phyloP scores from a whole-genome alignment of 768 basidiomycete species.

The Collybia sordida region DNA sequence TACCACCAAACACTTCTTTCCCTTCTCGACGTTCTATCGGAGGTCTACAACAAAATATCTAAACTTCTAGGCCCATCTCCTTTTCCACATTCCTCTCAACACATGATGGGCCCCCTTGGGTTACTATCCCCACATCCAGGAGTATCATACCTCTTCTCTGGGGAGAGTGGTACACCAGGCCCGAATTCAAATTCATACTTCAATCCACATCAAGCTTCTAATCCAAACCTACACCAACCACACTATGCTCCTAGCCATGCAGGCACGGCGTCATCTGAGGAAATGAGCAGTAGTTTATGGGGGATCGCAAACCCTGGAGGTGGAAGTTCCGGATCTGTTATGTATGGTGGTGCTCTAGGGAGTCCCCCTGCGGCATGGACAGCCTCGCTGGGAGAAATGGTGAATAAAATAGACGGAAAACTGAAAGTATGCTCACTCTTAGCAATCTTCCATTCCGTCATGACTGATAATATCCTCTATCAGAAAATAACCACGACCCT shows the following conservation, averaged over 20 bases:
- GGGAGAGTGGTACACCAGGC: slow-evolving; percentile 29
- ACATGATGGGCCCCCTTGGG: slow-evolving; percentile 79
- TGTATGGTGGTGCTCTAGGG: slow-evolving; percentile 26
- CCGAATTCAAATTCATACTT: slow-evolving; percentile 8
- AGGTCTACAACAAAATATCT: slow-evolving; percentile 85
- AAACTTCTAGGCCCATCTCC: slow-evolving; percentile 83
- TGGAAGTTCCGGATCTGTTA: slow-evolving; percentile 22
- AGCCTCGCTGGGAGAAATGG: slow-evolving; percentile 62
- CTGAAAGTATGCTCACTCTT: slow-evolving; percentile 61
- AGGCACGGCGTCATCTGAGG: slow-evolving; percentile 13
- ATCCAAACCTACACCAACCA: slow-evolving; percentile 35
- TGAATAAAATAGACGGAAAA: slow-evolving; percentile 79
- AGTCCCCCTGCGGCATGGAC: slow-evolving; percentile 62
- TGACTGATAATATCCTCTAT: neutral
- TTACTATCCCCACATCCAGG: slow-evolving; percentile 78
- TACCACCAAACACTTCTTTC: slow-evolving; percentile 89
- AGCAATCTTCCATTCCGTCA: neutral
- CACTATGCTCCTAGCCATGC: neutral
- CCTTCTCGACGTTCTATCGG: slow-evolving; percentile 85
- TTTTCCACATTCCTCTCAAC: slow-evolving; percentile 60
- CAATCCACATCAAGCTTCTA: slow-evolving; percentile 25
- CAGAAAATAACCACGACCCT: slow-evolving; percentile 84
- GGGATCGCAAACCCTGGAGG: slow-evolving; percentile 59
- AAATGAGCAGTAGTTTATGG: slow-evolving; percentile 63
- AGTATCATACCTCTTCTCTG: slow-evolving; percentile 75